These are phyloP conservation scores for Talaromyces thailandensis DNA, from an alignment of 495 filamentous ascomycete species.

Conservation along the genomic window DNA sequence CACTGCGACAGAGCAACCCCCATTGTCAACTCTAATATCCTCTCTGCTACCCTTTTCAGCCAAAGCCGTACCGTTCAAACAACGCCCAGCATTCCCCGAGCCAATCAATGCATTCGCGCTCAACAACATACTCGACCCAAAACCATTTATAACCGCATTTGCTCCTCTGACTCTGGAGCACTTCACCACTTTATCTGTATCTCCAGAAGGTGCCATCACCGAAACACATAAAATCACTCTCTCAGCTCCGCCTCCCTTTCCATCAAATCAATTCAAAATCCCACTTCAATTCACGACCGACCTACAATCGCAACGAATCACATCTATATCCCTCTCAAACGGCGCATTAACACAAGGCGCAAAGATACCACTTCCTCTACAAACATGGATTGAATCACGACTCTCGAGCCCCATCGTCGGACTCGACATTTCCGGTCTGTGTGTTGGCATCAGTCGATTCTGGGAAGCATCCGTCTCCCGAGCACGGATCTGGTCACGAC, in stretches of 20 bases:
- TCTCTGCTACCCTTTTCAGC: constrained; percentile 32
- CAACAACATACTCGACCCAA: constrained; percentile 17
- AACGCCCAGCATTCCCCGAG: constrained; percentile 15
- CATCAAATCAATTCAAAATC: constrained; percentile 24
- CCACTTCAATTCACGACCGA: constrained; percentile 31
- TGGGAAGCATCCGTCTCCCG: constrained; percentile 32
- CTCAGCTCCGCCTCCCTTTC: constrained; percentile 29
- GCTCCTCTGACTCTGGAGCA: constrained; percentile 27
- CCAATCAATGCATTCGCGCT: constrained; percentile 30
- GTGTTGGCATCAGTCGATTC: constrained; percentile 35
- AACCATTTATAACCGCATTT: constrained; percentile 27
- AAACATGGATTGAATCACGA: constrained; percentile 30
- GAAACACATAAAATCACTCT: constrained; percentile 32
- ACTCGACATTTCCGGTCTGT: constrained; percentile 33
- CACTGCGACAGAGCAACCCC: constrained; percentile 1
- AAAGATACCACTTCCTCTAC: constrained; percentile 23
- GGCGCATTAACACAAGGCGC: constrained; percentile 13
- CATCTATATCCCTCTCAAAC: constrained; percentile 21
- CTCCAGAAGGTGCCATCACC: constrained; percentile 3
- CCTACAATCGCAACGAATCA: constrained; percentile 26
- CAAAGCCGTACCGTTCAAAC: constrained; percentile 16
- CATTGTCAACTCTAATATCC: constrained; percentile 32
- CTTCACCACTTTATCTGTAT: constrained; percentile 14
- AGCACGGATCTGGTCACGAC: constrained; percentile 28
- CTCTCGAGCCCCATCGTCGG: constrained; percentile 26